A percentile compares a stretch with the other conserved stretches of the same genome.
phyloP scores from a whole-genome alignment of 225 moss, liverwort and hornwort species.

The Polytrichum commune region DNA sequence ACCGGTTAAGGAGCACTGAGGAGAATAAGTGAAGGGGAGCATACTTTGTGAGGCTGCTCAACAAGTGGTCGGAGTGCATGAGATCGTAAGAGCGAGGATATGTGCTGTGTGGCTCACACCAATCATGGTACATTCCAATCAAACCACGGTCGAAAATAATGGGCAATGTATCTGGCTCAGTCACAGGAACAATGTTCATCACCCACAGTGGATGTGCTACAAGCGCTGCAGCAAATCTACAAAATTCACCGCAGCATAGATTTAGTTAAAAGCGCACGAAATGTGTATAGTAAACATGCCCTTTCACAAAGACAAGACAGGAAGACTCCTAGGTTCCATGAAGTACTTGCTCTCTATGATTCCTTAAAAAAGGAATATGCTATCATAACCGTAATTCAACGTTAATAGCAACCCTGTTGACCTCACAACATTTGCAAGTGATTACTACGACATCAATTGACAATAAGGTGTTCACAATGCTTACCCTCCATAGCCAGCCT shows the following conservation, averaged over 20 bases:
- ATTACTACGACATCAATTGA: not conserved
- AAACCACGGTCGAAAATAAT: conserved; percentile 82
- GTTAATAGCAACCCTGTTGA: too few species aligned
- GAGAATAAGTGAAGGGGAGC: not conserved
- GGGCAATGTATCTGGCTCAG: conserved; percentile 80
- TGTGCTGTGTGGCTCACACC: conserved; percentile 92
- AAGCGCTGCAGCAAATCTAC: conserved; percentile 68
- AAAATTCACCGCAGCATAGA: not conserved
- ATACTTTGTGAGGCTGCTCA: conserved; percentile 50
- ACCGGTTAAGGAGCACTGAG: not conserved
- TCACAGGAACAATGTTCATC: conserved; percentile 78
- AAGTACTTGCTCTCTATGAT: too few species aligned
- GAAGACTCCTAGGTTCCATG: not conserved
- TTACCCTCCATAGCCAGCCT: conserved; percentile 89
- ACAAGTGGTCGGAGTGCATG: conserved; percentile 64
- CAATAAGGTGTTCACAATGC: not conserved
- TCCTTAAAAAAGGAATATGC: not conserved
- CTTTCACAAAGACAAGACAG: too few species aligned
- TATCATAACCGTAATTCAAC: not conserved
- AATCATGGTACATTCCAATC: conserved; percentile 85
- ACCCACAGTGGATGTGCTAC: conserved; percentile 57
- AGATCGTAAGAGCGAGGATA: conserved; percentile 86
- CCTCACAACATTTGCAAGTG: too few species aligned
- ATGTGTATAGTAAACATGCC: too few species aligned
- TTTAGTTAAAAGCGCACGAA: not conserved